These are phyloP conservation scores for Pugionium dolabratum DNA, from an alignment of 345 rosid species.

Conservation along the genomic window DNA sequence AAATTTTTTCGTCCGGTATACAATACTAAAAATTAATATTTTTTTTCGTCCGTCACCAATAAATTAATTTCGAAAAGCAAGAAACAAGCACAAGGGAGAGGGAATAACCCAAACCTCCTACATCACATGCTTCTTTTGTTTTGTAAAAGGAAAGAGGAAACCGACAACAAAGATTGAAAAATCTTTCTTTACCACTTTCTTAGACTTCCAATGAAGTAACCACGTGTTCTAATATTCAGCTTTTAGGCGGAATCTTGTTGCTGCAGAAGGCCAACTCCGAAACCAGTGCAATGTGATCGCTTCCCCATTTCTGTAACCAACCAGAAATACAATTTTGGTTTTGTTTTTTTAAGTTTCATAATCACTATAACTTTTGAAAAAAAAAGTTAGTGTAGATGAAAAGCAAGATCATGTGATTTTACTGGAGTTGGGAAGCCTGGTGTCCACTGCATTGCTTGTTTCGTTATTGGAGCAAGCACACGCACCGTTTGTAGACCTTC, in stretches of 20 bases:
- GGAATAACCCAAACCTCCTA: not conserved
- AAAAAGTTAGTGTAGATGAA: not conserved
- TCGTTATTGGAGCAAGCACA: constrained; percentile 93
- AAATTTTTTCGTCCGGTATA: not conserved
- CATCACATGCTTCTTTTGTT: not conserved
- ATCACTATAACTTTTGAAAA: not conserved
- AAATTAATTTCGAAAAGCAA: not conserved
- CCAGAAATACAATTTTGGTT: not conserved
- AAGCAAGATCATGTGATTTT: constrained; percentile 14
- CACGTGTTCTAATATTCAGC: constrained; percentile 23
- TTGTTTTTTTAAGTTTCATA: not conserved
- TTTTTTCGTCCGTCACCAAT: too few relatives aligned
- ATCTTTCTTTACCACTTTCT: not conserved
- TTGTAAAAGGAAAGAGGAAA: not conserved
- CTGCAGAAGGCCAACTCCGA: constrained; percentile 66
- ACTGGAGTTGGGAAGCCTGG: constrained; percentile 95
- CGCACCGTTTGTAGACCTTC: constrained; percentile 80
- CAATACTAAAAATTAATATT: too few relatives aligned
- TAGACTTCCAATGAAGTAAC: constrained; percentile 11
- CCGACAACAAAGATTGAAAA: not conserved
- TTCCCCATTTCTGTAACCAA: constrained; percentile 87
- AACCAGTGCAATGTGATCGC: constrained; percentile 90
- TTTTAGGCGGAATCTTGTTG: constrained; percentile 8
- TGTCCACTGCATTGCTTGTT: constrained; percentile 83
- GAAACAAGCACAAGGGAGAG: constrained; percentile 2